A percentile compares a stretch with the other conserved stretches of the same genome.
These are phyloP conservation scores for Davidsoniella virescens DNA, from an alignment of 2,329 filamentous ascomycete genomes.

Conservation along the genomic window DNA sequence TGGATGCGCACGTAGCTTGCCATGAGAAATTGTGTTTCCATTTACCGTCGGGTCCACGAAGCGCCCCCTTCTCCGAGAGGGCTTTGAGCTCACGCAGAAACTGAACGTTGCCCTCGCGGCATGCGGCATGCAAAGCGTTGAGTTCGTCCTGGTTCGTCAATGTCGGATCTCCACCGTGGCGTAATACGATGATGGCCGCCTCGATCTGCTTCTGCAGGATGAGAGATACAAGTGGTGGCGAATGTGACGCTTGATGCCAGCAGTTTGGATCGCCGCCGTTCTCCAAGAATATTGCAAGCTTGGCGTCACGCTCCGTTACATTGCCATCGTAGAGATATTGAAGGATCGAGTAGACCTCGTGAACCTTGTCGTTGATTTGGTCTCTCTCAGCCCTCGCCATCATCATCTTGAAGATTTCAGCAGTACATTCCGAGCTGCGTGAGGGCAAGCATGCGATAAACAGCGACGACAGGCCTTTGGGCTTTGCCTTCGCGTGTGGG, in stretches of 20 bases:
- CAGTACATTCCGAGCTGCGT: not conserved
- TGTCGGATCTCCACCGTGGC: constrained; percentile 10
- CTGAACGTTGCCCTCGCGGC: not conserved
- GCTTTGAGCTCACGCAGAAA: not conserved
- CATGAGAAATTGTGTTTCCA: constrained; percentile 10
- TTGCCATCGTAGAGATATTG: constrained; percentile 6
- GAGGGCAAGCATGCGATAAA: not conserved
- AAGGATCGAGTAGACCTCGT: not conserved
- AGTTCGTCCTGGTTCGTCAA: constrained; percentile 9
- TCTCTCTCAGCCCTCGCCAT: not conserved
- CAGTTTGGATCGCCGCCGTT: constrained; percentile 3
- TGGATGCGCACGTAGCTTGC: constrained; percentile 9
- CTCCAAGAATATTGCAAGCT: not conserved
- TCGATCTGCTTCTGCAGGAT: constrained; percentile 12
- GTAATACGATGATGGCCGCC: constrained; percentile 8
- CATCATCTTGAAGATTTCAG: not conserved
- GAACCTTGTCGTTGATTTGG: not conserved
- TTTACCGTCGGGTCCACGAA: not conserved
- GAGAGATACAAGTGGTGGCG: constrained; percentile 13
- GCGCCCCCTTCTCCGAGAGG: constrained; percentile 3
- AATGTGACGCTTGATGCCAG: not conserved
- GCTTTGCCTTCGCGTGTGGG: too few species aligned
- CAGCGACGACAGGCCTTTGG: not conserved
- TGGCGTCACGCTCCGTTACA: not conserved
- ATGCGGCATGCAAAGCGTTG: constrained; percentile 8